phyloP scores from a whole-genome alignment of 2,329 filamentous ascomycete genomes.

The Sporothrix luriei region DNA sequence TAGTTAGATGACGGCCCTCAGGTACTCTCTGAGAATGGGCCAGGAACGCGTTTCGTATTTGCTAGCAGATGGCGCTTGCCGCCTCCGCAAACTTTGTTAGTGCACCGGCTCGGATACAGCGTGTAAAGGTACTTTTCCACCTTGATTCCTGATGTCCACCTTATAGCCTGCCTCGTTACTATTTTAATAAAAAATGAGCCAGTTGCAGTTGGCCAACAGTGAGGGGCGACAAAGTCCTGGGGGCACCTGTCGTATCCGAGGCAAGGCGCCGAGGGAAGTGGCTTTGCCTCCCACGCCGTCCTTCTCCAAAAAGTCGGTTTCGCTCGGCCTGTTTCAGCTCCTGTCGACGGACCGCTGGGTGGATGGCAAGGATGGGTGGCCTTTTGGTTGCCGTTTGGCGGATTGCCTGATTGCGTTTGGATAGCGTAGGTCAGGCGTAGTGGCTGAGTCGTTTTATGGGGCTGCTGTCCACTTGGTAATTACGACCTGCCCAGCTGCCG shows the following conservation, averaged over 20 bases:
- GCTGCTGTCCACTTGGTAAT: too few species aligned
- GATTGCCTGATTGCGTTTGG: not conserved
- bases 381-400: not conserved
- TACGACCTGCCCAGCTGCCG: too few species aligned
- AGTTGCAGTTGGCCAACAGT: too few species aligned
- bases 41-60: conserved; percentile 19
- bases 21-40: not conserved
- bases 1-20: not conserved
- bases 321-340: conserved; percentile 10
- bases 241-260: too few species aligned
- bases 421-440: not conserved
- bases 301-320: not conserved
- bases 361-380: not conserved
- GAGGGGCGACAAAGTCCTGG: too few species aligned
- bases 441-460: not conserved
- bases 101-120: conserved; percentile 5
- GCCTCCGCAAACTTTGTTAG: conserved; percentile 13
- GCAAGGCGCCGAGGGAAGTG: too few species aligned
- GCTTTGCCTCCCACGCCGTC: not conserved
- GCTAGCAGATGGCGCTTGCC: not conserved
- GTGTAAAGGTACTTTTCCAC: not conserved
- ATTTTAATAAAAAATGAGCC: conserved; percentile 14
- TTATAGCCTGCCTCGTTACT: not conserved
- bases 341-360: conserved; percentile 1
- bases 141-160: too few species aligned